Percentiles rank a stretch among this genome's conserved stretches.
Evolutionary conservation across 2,329 filamentous ascomycete species (phyloP).

Genomic region (Fusarium sp.): DNA sequence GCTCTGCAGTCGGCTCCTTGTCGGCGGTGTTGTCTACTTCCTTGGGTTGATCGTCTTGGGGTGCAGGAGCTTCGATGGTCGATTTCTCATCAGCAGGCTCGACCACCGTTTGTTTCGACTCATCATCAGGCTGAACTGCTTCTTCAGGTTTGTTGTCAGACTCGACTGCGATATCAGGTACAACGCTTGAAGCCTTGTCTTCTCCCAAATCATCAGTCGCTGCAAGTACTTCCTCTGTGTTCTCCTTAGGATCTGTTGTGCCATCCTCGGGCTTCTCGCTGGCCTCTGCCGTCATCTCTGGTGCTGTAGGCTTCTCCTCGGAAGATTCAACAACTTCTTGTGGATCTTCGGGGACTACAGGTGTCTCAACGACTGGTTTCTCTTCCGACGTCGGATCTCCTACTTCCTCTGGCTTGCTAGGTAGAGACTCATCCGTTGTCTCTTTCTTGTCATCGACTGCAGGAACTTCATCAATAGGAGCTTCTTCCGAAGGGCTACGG

Average conservation of each 20-base stretch:
- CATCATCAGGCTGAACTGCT: neutral
- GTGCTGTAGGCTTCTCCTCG: constrained; percentile 7
- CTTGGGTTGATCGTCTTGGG: neutral
- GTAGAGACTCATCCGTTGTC: neutral
- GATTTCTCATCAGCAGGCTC: neutral
- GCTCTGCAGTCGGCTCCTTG: constrained; percentile 12
- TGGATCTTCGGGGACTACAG: neutral
- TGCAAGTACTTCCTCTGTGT: constrained; percentile 7
- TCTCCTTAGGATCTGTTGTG: neutral
- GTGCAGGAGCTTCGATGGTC: neutral
- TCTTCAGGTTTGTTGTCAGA: constrained; percentile 3
- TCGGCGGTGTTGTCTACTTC: constrained; percentile 1
- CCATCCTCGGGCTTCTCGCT: constrained; percentile 1
- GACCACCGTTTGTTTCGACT: neutral
- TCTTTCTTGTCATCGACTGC: constrained; percentile 11
- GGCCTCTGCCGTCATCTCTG: neutral
- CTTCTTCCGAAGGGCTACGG: neutral
- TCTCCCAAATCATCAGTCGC: neutral
- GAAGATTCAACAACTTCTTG: constrained; percentile 1
- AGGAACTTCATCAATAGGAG: neutral
- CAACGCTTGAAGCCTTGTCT: neutral
- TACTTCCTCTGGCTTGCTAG: constrained; percentile 10
- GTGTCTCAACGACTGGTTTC: constrained; percentile 1
- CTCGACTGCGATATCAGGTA: neutral
- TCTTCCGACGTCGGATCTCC: constrained; percentile 11